Base-by-base conservation (phyloP, 768 basidiomycete genomes). In the Leccinum arenicola region DNA sequence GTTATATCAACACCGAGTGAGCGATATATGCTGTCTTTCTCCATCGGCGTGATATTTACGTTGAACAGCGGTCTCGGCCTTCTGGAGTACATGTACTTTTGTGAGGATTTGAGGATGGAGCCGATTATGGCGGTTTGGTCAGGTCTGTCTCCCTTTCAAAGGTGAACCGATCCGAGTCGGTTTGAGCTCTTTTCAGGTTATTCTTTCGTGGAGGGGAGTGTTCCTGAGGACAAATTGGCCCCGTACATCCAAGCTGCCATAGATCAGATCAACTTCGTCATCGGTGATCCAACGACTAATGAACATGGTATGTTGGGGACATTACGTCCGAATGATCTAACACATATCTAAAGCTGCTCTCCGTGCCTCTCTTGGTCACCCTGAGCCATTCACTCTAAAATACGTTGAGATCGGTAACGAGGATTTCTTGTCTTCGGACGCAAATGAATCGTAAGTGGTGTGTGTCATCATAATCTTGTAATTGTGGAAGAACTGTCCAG, bases 391-490 rank as follows among this genome's bases (percentile, higher is more conserved):
- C 68, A 63, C 65, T 1, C 68, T 86, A 54, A 75, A 67, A 1
- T 82, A 75, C 58, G 73, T 84, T 5, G 82, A 84, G 66, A 73
- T 85, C 6, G 84, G 84, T n/a, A 87, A 87, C 62, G 85, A 87
- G 73, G 81, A 82, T 61, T 78, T 78, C 66, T 76, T 81, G 36
- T 70, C 76, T 1, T 62, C 75, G 15, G 3, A 36, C 36, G 36
- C 36, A 7, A 7, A 36, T 4, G 50, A 62, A 9, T 72, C 78
- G 72, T 14, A 15, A 15, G 11, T 19, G 17, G 12, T 27, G 17
- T n/a, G 10, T 25, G 12, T 49, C 21, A 7, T 38, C 21, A 17
- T 36, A 2, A 35, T 35, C 35, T 35, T 35, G 14, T 51, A 17
- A 6, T 25, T 11, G 7, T 6, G 10, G 9, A 43, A 7, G 6